Base-by-base conservation (phyloP, 2,329 filamentous ascomycete genomes). In the Phialocephala subalpina region DNA sequence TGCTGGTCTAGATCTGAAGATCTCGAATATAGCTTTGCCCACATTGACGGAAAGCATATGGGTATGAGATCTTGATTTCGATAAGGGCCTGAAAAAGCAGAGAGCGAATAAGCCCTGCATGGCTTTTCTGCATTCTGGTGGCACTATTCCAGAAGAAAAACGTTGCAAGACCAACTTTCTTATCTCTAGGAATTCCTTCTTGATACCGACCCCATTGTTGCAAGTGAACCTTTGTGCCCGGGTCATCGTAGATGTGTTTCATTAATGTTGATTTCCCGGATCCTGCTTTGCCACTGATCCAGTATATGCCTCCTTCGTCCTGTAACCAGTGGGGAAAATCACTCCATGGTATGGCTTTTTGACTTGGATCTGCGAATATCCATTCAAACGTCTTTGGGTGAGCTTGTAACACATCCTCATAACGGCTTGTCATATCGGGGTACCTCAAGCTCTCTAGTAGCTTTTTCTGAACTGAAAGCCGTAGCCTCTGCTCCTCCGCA, bases 331-430 rank as follows among this genome's bases (percentile, higher is more conserved):
- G 9, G n/a, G 14, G n/a, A n/a, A 55, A 55, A 20, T 55, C 49
- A 16, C 49, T 55, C 49, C 49, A 55, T 55, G 49, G 49, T 47
- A 22, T 3, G 2, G 5, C n/a, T 22, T 47, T 11, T 22, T 3
- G 20, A 6, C 11, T 22, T 18, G 20, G 20, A 18, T 18, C 18
- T 47, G 42, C 42, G 18, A 3, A 47, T 3, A 47, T 47, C 63
- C 58, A 65, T 7, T 53, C 47, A 27, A 61, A 65, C 8, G 63
- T 65, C 25, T 61, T 61, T 12, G 36, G 35, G 38, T 65, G 63
- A 22, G 58, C 58, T 16, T 65, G 49, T 14, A 7, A 8, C 20
- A 66, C 47, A n/a, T 55, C 40, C 4, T 60, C 55, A 25, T 60
- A 55, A 6, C 64, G 64, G 20, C 49, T 8, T 12, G 47, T 60